Evolutionary conservation across 208 protist species (phyloP).

Genomic region (Polymyxa betae): DNA sequence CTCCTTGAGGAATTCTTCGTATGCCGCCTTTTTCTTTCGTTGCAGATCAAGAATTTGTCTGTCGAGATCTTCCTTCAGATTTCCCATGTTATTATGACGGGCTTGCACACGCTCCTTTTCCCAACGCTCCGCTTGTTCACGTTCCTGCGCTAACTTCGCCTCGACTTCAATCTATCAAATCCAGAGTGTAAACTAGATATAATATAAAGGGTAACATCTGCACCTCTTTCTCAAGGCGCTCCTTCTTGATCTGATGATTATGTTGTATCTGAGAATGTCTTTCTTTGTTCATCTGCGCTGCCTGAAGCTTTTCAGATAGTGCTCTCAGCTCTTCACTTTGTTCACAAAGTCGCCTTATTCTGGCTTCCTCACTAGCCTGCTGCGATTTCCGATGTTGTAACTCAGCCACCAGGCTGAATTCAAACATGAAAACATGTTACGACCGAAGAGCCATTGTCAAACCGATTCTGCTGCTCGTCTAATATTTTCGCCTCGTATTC

Average conservation of each 20-base stretch:
- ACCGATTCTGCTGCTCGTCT: slow-evolving; percentile 39
- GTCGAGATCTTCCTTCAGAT: slow-evolving; percentile 23
- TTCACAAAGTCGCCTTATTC: slow-evolving; percentile 48
- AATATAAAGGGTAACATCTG: background rate
- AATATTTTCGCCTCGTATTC: slow-evolving; percentile 24
- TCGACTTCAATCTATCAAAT: background rate
- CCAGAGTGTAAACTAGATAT: background rate
- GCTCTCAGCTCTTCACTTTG: slow-evolving; percentile 62
- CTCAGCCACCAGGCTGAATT: slow-evolving; percentile 37
- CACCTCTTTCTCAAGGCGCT: background rate
- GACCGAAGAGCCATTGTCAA: background rate
- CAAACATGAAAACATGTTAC: background rate
- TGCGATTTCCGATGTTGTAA: slow-evolving; percentile 19
- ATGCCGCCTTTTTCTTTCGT: slow-evolving; percentile 51
- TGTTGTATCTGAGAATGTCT: slow-evolving; percentile 58
- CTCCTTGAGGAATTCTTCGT: slow-evolving; percentile 67
- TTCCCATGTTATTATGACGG: slow-evolving; percentile 32
- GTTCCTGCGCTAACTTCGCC: background rate
- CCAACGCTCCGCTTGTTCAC: slow-evolving; percentile 47
- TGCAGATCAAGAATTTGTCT: slow-evolving; percentile 65
- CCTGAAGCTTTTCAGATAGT: slow-evolving; percentile 64
- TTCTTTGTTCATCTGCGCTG: slow-evolving; percentile 70
- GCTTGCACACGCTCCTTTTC: slow-evolving; percentile 56
- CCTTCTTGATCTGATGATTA: slow-evolving; percentile 41
- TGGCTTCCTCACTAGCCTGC: slow-evolving; percentile 34